These are phyloP conservation scores for Sideroxylon spinosum DNA, from an alignment of 179 eudicot genomes.

Conservation along the genomic window DNA sequence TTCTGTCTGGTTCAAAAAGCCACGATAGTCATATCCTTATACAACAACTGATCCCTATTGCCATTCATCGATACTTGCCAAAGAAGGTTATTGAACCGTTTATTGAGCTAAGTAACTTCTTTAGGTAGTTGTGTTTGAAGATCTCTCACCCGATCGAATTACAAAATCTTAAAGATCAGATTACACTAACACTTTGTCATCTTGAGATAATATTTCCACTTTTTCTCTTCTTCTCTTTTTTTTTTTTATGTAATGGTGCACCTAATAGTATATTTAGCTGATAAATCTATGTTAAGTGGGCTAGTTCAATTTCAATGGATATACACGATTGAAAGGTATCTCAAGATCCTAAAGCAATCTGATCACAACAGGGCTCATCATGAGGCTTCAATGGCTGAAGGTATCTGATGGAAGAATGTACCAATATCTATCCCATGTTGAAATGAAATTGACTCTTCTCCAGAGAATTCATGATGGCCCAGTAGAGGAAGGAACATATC, in stretches of 20 bases:
- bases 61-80: too few relatives aligned
- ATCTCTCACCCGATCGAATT: too few relatives aligned
- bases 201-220: not conserved
- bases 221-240: not conserved
- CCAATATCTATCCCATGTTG: not conserved
- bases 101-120: too few relatives aligned
- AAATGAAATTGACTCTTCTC: not conserved
- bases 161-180: too few relatives aligned
- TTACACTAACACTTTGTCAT: not conserved
- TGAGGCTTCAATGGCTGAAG: constrained; percentile 5
- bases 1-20: too few relatives aligned
- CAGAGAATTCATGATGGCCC: not conserved
- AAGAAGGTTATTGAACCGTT: too few relatives aligned
- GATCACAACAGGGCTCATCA: constrained; percentile 2
- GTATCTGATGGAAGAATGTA: not conserved
- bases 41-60: too few relatives aligned
- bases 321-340: constrained; percentile 15
- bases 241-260: not conserved
- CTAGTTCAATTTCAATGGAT: not conserved
- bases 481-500: not conserved
- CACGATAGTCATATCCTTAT: too few relatives aligned
- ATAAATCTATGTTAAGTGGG: not conserved
- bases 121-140: too few relatives aligned
- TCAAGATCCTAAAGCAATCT: constrained; percentile 3
- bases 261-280: not conserved